phyloP scores from a whole-genome alignment of 768 basidiomycete genomes.

The Termitomyces sp. region DNA sequence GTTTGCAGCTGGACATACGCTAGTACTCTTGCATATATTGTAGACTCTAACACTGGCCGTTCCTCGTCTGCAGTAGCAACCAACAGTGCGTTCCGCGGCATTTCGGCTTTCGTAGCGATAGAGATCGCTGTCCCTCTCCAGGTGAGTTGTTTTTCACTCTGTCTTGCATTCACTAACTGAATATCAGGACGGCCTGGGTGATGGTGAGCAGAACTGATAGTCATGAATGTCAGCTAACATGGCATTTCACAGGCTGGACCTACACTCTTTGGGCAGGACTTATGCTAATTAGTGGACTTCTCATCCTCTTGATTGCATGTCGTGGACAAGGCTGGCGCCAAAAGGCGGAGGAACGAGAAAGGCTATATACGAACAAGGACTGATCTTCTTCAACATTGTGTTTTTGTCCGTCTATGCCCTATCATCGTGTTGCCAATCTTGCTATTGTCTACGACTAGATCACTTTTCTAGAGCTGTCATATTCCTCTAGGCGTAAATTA shows the following conservation, averaged over 20 bases:
- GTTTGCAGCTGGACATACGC: conserved; percentile 51
- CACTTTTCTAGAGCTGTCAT: background rate
- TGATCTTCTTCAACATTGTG: background rate
- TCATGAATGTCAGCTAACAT: background rate
- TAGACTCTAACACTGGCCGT: conserved; percentile 82
- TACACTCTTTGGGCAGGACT: conserved; percentile 64
- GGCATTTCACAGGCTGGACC: conserved; percentile 41
- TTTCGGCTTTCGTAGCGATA: conserved; percentile 62
- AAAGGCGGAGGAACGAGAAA: conserved; percentile 42
- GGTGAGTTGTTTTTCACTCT: conserved; percentile 29
- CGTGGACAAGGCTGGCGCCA: conserved; percentile 63
- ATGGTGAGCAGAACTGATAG: conserved; percentile 43
- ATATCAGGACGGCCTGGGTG: conserved; percentile 61
- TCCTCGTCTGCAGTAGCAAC: conserved; percentile 72
- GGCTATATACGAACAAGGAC: background rate
- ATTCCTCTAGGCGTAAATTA: background rate
- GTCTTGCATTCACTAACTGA: background rate
- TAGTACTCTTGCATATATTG: conserved; percentile 77
- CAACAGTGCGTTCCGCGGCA: conserved; percentile 76
- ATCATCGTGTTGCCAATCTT: background rate
- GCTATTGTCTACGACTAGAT: background rate
- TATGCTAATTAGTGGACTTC: conserved; percentile 46
- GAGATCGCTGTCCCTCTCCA: conserved; percentile 77
- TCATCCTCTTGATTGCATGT: conserved; percentile 57
- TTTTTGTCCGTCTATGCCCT: background rate